Evolutionary conservation across 1,284 basidiomycete species (phyloP).

Genomic region (Pseudozyma tsukubaensis): DNA sequence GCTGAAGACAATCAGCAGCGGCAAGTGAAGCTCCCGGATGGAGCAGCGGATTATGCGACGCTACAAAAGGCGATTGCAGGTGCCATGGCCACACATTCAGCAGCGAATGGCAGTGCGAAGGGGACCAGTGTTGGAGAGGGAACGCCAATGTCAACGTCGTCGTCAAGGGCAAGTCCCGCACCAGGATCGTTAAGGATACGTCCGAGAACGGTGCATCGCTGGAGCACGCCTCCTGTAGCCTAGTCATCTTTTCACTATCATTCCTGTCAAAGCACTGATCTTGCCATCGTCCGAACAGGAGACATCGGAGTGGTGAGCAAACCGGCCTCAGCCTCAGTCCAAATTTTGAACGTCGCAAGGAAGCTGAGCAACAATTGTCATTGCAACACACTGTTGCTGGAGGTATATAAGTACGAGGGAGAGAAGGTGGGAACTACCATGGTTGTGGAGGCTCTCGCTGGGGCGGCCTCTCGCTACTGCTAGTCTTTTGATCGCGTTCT

Average conservation of each 20-base stretch:
- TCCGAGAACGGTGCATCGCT: constrained; percentile 39
- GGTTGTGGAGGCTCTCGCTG: constrained; percentile 23
- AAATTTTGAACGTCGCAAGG: too few relatives aligned
- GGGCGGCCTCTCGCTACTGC: background rate
- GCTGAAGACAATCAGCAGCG: constrained; percentile 3
- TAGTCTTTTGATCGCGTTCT: constrained; percentile 29
- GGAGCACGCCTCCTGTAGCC: constrained; percentile 32
- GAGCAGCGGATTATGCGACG: constrained; percentile 23
- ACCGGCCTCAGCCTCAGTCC: too few relatives aligned
- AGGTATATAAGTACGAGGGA: too few relatives aligned
- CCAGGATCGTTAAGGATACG: constrained; percentile 20
- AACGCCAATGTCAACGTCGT: background rate
- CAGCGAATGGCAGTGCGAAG: background rate
- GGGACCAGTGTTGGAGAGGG: background rate
- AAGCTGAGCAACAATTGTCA: background rate
- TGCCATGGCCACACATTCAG: constrained; percentile 16
- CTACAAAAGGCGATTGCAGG: constrained; percentile 34
- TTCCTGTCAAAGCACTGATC: background rate
- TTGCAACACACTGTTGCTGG: too few relatives aligned
- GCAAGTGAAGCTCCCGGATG: constrained; percentile 16
- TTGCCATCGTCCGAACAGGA: background rate
- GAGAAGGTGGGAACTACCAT: constrained; percentile 7
- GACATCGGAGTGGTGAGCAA: too few relatives aligned
- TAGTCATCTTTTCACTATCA: background rate
- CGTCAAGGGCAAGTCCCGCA: constrained; percentile 12